phyloP scores from a whole-genome alignment of 768 basidiomycete genomes.

The Hericium alpestre region DNA sequence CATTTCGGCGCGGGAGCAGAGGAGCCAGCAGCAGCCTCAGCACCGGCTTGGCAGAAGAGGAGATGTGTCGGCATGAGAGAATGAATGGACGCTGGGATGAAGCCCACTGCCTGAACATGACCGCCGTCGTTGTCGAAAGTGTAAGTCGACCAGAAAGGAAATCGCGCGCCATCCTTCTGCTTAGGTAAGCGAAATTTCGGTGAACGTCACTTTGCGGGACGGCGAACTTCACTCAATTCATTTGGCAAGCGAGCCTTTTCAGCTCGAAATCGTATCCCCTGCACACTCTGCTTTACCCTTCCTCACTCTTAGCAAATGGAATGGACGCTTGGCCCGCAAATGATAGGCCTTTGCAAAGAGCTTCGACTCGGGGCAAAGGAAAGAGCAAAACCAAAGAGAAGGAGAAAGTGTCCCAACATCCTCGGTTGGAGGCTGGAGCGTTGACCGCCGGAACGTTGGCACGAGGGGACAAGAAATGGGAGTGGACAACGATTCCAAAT shows the following conservation, averaged over 20 bases:
- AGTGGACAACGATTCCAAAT: constrained; percentile 41
- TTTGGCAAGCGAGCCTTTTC: too few species aligned
- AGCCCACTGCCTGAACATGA: constrained; percentile 35
- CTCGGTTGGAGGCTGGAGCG: constrained; percentile 46
- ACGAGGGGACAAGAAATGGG: constrained; percentile 30
- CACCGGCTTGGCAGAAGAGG: constrained; percentile 25
- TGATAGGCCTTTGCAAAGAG: not conserved
- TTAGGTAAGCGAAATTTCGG: too few species aligned
- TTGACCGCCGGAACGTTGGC: constrained; percentile 47
- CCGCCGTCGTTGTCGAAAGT: not conserved
- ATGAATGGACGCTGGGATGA: constrained; percentile 28
- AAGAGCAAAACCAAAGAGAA: constrained; percentile 24
- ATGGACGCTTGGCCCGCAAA: constrained; percentile 10
- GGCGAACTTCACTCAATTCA: too few species aligned
- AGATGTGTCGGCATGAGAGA: constrained; percentile 33
- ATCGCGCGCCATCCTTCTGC: too few species aligned
- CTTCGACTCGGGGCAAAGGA: not conserved
- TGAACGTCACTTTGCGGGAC: too few species aligned
- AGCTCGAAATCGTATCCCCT: too few species aligned
- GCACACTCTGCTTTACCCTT: too few species aligned
- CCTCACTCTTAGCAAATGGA: constrained; percentile 1
- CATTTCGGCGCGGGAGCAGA: constrained; percentile 41
- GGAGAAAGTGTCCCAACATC: constrained; percentile 29
- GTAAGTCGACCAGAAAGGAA: not conserved
- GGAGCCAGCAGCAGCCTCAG: constrained; percentile 18